Conservation (phyloP, 116 monocot genomes). For the Cymodocea nodosa region DNA sequence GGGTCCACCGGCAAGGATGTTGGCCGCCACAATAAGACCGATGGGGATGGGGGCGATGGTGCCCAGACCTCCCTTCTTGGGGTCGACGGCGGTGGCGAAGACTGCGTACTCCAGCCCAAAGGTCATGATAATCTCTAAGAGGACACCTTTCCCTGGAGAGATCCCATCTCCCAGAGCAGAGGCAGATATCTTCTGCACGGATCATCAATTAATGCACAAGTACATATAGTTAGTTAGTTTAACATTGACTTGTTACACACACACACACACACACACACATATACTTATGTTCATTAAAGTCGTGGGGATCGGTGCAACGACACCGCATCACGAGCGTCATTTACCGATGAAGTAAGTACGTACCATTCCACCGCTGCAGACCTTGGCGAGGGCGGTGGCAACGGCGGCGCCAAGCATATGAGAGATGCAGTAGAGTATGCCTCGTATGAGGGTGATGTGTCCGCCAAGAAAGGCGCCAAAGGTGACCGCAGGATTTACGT, state of each 20-base stretch:
- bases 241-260: too few relatives aligned
- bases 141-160: conserved; percentile 13
- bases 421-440: conserved; percentile 20
- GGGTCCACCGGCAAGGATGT: conserved; percentile 39
- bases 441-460: conserved; percentile 17
- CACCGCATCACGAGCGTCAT: too few relatives aligned
- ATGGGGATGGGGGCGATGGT: conserved; percentile 50
- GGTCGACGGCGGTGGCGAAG: conserved; percentile 51
- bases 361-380: conserved; percentile 13
- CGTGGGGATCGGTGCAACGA: not conserved
- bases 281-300: too few relatives aligned
- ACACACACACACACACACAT: too few relatives aligned
- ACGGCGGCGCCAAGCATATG: conserved; percentile 21
- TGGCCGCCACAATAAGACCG: conserved; percentile 49
- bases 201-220: too few relatives aligned
- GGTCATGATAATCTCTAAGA: conserved; percentile 44
- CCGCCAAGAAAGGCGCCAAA: conserved; percentile 25
- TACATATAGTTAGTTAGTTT: too few relatives aligned
- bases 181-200: not conserved
- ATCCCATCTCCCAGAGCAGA: too few relatives aligned
- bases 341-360: not conserved
- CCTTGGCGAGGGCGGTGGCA: conserved; percentile 14
- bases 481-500: conserved; percentile 24
- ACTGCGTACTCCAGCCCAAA: conserved; percentile 51
- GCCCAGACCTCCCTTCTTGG: conserved; percentile 41